Base-by-base conservation (phyloP, 2,329 filamentous ascomycete species). In the Lecanoromycetidae sp. region DNA sequence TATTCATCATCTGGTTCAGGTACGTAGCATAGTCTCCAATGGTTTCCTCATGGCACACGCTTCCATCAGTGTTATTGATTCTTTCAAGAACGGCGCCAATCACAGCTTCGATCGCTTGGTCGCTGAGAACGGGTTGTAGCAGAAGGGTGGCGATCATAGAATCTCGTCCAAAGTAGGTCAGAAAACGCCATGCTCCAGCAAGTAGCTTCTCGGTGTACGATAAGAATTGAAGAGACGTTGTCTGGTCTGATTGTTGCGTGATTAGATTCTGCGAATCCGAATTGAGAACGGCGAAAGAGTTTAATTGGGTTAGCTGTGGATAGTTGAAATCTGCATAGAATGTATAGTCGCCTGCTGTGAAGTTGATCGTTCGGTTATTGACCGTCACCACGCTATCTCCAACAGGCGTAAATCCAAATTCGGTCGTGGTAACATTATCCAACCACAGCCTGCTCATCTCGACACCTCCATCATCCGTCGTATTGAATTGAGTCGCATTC, bases 131-230 rank as follows among this genome's bases (percentile, higher is more conserved):
- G 0, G 75, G 70, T 48, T 77, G 70, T 25, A 81, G 63, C 0
- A 82, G 62, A 0, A 82, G 66, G 12, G 73, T 64, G 1, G 75
- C 67, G 32, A 82, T 78, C 68, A 81, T 77, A 51, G 71, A 77
- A 56, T 83, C 78, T 9, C 78, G 70, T 0, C 77, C 78, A 60
- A 82, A 82, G 56, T 82, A 82, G 0, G 78, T 82, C 36, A 82
- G 59, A 54, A 81, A 82, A 1, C 77, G 65, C 79, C 77, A 82
- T 3, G 75, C 76, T 9, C 78, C 78, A 1, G 79, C 78, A 2
- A 80, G 64, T 0, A 82, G 64, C 53, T 82, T 82, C 26, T 76
- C 65, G 0, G 67, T 73, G 53, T 81, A 82, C 0, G 79, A 81
- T 3, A 82, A 25, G 10, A 40, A 40, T 10, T 40, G 63, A 0